Base-by-base conservation (phyloP, 2,329 filamentous ascomycete genomes). In the Rugonectria rugulosa region DNA sequence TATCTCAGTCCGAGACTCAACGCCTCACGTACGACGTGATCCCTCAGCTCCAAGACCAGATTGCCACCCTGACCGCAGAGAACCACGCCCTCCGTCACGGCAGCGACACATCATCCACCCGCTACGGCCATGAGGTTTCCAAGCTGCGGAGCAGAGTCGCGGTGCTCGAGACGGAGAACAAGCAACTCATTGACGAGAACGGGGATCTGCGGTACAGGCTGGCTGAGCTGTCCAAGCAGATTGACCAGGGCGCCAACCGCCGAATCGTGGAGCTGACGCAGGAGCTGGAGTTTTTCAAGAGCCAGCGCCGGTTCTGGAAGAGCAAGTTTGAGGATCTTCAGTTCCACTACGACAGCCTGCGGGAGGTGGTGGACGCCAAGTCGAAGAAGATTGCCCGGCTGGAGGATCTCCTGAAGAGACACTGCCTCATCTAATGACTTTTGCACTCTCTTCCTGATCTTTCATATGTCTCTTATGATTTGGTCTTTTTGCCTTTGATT, bases 31-130 rank as follows among this genome's bases (percentile, higher is more conserved):
- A 69, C 20, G 65, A 68, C 56, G 67, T 72, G 53, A 61, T 76
- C 6, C 72, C 73, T 1, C 64, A 74, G 34, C 70, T 79, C 2
- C 69, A 75, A 55, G 66, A 64, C n/a, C 71, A 76, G 53, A 68
- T 77, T 48, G 65, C 63, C 27, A 59, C 66, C 9, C 72, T 80
- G 5, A 59, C 64, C 3, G 69, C 69, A 14, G 75, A 79, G 26
- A 79, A 79, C 59, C 66, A 70, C 14, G 66, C 70, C 7, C 70
- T 81, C 5, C 72, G 76, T 11, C 71, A 69, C n/a, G 69, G 71
- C 6, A 57, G 73, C 31, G 74, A 77, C 24, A 70, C 23, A 62
- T 65, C 2, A 63, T 70, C n/a, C 70, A 55, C 56, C 42, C 70
- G 67, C 29, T 68, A 71, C 38, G 65, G 70, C 27, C 62, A 50